Evolutionary conservation across 2,329 filamentous ascomycete genomes (phyloP), one percentile per base, ranked within the genome.

Genomic region (Cercospora sp.): DNA sequence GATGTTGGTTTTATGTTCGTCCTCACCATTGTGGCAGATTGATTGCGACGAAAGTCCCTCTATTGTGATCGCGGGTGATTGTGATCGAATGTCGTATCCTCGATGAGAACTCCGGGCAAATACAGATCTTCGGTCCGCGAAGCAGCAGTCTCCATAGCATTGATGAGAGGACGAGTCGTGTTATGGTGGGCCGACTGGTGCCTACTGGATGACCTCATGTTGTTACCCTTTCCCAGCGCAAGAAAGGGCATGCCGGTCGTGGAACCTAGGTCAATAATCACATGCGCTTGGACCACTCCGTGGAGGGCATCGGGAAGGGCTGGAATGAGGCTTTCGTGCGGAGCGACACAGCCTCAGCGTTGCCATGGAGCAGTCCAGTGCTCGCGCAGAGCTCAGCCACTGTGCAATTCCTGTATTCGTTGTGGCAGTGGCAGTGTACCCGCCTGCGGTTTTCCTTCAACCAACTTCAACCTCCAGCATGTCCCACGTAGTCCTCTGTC

Each of bases 401-500:
- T 28, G 48, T 28, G 23, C 10, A 28, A 28, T 53, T 53, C 48
- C 48, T 28, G 48, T 53, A 53, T 53, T 51, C 7, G 36, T 33
- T 61, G 42, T 62, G 31, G 42, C 48, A 48, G 33, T 63, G 20
- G 59, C n/a, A 45, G 26, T 60, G 57, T 40, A 63, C 42, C 40
- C 33, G 60, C 53, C 20, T 20, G 18, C n/a, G 18, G 40, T 5
- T 28, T 51, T 20, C 48, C 26, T 68, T 72, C 64, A 69, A 3
- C 72, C 76, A 60, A 79, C 60, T 7, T 78, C 72, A 63, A 78
- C 75, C 60, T 80, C 78, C 68, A 80, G 67, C 30, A 76, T 75
- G 51, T 73, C 70, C 80, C 80, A 81, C 70, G 76, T 77, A 2
- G 69, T 71, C 64, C 74, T 76, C 66, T 80, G 79, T 62, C 66